Evolutionary conservation across 352 stramenopile species (phyloP).

Genomic region (Thraustochytrium sp.): DNA sequence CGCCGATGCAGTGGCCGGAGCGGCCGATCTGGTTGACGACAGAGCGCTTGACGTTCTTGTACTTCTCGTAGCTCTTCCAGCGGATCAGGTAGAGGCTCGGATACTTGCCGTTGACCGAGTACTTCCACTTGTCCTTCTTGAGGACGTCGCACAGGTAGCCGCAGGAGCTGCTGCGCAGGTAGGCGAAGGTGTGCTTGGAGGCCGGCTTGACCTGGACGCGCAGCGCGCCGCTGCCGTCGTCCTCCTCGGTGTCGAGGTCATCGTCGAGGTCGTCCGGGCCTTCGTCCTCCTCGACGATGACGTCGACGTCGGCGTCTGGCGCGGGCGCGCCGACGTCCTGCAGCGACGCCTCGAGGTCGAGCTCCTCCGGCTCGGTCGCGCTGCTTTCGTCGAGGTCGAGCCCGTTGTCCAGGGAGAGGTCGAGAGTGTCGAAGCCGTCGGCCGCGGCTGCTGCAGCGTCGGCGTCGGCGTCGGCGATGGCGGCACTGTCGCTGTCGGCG

Average conservation of each 20-base stretch:
- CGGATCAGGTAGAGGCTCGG: slow-evolving; percentile 25
- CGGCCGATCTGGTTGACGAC: slow-evolving; percentile 43
- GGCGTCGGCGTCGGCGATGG: neutral
- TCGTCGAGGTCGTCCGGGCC: neutral
- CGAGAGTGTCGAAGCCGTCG: neutral
- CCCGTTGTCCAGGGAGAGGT: neutral
- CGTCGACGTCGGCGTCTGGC: neutral
- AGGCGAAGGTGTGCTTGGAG: slow-evolving; percentile 20
- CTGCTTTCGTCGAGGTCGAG: neutral
- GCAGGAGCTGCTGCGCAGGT: neutral
- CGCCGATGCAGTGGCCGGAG: slow-evolving; percentile 25
- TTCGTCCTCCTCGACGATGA: neutral
- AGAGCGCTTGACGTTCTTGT: slow-evolving; percentile 40
- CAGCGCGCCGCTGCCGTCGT: neutral
- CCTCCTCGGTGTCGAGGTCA: neutral
- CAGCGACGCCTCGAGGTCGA: neutral
- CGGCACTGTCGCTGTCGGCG: too few species aligned
- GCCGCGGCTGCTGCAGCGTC: neutral
- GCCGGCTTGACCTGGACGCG: neutral
- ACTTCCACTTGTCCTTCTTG: slow-evolving; percentile 32
- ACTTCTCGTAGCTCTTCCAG: slow-evolving; percentile 45
- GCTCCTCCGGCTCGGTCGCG: neutral
- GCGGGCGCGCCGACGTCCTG: neutral
- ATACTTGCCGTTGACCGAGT: neutral
- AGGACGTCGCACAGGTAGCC: slow-evolving; percentile 22